phyloP scores from a whole-genome alignment of 2,329 filamentous ascomycete species.

The Aureobasidium sp. region DNA sequence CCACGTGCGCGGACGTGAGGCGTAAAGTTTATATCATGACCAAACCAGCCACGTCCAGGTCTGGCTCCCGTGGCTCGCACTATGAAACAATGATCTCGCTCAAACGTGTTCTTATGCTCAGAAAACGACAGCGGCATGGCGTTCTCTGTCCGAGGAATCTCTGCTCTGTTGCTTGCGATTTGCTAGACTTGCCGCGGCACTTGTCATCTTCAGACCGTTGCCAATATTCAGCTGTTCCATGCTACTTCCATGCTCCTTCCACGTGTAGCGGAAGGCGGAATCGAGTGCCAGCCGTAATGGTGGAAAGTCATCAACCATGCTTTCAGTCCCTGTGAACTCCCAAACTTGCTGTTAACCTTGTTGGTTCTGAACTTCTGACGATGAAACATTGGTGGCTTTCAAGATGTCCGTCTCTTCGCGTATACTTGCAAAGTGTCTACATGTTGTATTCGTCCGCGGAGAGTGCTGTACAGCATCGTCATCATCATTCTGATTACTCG shows the following conservation, averaged over 20 bases:
- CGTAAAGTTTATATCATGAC: too few relatives aligned
- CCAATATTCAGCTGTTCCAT: background rate
- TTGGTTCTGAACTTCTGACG: background rate
- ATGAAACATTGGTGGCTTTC: background rate
- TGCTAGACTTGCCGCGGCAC: background rate
- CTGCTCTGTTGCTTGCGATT: background rate
- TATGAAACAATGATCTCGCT: background rate
- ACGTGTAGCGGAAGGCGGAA: background rate
- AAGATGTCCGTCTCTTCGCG: background rate
- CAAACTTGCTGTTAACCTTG: too few relatives aligned
- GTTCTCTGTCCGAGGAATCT: background rate
- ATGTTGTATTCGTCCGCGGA: too few relatives aligned
- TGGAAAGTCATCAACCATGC: background rate
- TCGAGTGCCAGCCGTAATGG: background rate
- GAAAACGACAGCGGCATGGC: conserved; percentile 4
- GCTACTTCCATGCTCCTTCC: background rate
- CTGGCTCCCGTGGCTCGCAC: background rate
- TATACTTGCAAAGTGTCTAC: conserved; percentile 6
- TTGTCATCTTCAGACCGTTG: background rate
- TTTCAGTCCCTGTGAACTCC: too few relatives aligned
- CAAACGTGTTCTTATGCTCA: background rate
- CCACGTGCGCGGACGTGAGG: conserved; percentile 5
- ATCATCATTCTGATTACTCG: too few relatives aligned
- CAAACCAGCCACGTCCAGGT: background rate
- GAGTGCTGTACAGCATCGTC: too few relatives aligned